Base-by-base conservation (phyloP, 2,329 filamentous ascomycete species). In the Colletotrichum tropicale region DNA sequence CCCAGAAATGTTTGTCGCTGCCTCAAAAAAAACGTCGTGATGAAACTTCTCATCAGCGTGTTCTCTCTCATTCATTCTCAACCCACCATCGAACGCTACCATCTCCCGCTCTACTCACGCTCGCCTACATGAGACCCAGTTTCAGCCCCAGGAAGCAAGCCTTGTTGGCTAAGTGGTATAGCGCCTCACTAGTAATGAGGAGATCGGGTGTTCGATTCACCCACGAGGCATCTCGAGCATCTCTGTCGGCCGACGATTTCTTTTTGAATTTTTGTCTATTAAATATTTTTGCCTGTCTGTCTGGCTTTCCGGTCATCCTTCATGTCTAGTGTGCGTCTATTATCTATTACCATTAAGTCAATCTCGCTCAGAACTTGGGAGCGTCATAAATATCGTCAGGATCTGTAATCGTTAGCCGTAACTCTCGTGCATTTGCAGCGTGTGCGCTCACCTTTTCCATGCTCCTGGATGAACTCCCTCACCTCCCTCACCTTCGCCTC, bases 331-430 rank as follows among this genome's bases (percentile, higher is more conserved):
- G n/a, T 43, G 32, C 12, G 18, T 70, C 38, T 43, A 56, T 8
- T 18, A 16, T 26, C 38, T 38, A 38, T 70, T 28, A 18, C n/a
- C 30, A 52, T 56, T 12, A 13, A 16, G 18, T 48, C 18, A 4
- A n/a, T n/a, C n/a, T 16, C n/a, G 65, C 24, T 67, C 18, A 80
- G 73, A 90, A 89, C 66, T 80, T 84, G 21, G 88, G 87, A 70
- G 86, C 81, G 70, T 88, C 86, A 81, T 91, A 91, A 43, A 87
- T 88, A 10, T 86, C 87, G 38, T 88, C 87, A 3, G 88, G 88
- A 84, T 91, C 89, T 89, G 62, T 32, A 5, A 52, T 26, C 10
- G 71, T 78, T 26, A 79, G 79, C 30, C 8, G 58, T 48, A 8
- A n/a, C n/a, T n/a, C n/a, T n/a, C n/a, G n/a, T 30, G 78, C 73